Percentiles rank a stretch among this genome's conserved stretches.
Evolutionary conservation across 345 rosid genomes (phyloP).

Genomic region (Arabis alpina): DNA sequence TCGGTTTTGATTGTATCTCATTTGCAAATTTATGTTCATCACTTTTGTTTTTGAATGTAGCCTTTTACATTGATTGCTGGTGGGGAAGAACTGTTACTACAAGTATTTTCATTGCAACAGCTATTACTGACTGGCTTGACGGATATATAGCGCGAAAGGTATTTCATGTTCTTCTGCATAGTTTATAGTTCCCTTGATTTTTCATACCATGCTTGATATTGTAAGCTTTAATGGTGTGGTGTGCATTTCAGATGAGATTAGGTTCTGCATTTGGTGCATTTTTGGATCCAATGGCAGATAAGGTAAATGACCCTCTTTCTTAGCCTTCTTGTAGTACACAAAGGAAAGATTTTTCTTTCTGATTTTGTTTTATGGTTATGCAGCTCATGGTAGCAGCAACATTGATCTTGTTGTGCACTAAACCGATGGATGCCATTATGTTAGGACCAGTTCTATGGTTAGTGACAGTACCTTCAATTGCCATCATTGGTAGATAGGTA

Average conservation of each 20-base stretch:
- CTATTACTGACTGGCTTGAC: constrained; percentile 98
- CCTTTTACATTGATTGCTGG: constrained; percentile 87
- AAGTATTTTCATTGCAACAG: constrained; percentile 88
- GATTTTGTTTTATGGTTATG: constrained; percentile 33
- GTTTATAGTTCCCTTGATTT: too few relatives aligned
- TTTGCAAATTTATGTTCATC: constrained; percentile 11
- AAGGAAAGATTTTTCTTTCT: background rate
- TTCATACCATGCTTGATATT: background rate
- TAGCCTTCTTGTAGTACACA: background rate
- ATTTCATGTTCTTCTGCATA: constrained; percentile 1
- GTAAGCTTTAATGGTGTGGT: constrained; percentile 18
- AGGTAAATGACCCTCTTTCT: constrained; percentile 52
- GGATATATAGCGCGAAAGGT: constrained; percentile 98
- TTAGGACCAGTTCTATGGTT: constrained; percentile 79
- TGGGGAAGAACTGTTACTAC: constrained; percentile 95
- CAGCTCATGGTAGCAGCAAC: constrained; percentile 99
- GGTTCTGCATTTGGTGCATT: constrained; percentile 96
- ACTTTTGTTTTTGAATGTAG: constrained; percentile 46
- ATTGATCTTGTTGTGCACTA: constrained; percentile 81
- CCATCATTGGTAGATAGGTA: constrained; percentile 97
- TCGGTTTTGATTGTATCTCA: background rate
- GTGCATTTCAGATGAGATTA: constrained; percentile 74
- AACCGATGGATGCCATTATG: constrained; percentile 61
- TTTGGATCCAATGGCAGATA: constrained; percentile 98
- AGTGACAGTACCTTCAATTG: constrained; percentile 82